Conservation (phyloP, 1,284 basidiomycete genomes). For the Rhodotorula mucilaginosa region DNA sequence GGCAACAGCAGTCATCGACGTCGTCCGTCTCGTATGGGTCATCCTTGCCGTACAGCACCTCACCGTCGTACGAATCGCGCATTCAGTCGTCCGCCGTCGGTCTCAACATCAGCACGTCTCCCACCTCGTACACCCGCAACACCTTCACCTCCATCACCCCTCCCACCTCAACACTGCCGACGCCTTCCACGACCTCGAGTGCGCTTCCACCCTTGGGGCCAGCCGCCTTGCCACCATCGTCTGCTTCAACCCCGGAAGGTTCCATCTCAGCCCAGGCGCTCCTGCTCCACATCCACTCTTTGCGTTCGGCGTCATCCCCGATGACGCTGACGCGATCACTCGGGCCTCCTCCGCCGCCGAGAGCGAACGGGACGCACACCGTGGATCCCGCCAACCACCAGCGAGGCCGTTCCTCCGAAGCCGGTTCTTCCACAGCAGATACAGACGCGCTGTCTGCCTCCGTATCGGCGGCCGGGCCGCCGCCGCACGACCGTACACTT, state of each 20-base stretch:
- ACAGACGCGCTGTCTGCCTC: neutral
- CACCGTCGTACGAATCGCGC: slow-evolving; percentile 14
- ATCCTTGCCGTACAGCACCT: slow-evolving; percentile 24
- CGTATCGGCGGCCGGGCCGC: neutral
- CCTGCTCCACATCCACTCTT: slow-evolving; percentile 31
- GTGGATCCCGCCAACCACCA: slow-evolving; percentile 15
- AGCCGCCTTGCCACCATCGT: neutral
- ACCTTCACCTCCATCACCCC: neutral
- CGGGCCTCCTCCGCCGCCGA: slow-evolving; percentile 7
- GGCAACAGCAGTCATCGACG: slow-evolving; percentile 32
- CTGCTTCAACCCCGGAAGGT: slow-evolving; percentile 12
- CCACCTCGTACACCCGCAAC: neutral
- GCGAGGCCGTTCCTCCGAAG: slow-evolving; percentile 24
- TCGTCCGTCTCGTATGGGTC: slow-evolving; percentile 34
- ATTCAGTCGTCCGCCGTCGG: neutral
- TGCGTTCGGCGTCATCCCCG: slow-evolving; percentile 29
- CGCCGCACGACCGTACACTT: neutral
- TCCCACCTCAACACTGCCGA: neutral
- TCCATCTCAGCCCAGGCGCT: slow-evolving; percentile 37
- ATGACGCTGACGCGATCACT: slow-evolving; percentile 35
- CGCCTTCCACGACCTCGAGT: neutral
- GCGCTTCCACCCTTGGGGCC: neutral
- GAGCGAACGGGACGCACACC: neutral
- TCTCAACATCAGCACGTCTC: neutral
- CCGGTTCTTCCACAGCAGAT: slow-evolving; percentile 3